phyloP scores from a whole-genome alignment of 805 yeast species.

The Candida ortonii region DNA sequence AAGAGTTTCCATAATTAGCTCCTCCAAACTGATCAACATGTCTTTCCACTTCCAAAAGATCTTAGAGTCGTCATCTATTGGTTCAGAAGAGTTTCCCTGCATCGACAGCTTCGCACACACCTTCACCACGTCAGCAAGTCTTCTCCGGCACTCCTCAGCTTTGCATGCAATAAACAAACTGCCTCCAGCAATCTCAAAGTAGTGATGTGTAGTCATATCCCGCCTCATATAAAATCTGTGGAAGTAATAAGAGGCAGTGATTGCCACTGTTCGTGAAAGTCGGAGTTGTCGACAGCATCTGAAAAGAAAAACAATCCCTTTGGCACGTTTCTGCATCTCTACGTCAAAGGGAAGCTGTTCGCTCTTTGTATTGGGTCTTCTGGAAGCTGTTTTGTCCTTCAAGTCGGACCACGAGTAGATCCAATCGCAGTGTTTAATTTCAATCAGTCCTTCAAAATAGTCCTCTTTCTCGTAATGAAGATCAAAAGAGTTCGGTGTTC shows the following conservation, averaged over 20 bases:
- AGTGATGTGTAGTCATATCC: constrained; percentile 41
- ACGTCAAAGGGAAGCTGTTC: constrained; percentile 33
- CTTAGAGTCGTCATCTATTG: constrained; percentile 43
- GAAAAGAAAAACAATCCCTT: constrained; percentile 47
- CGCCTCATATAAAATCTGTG: constrained; percentile 52
- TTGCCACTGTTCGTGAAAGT: constrained; percentile 45
- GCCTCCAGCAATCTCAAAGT: constrained; percentile 51
- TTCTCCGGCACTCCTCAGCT: constrained; percentile 50
- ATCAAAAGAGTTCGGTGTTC: constrained; percentile 6
- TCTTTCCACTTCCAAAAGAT: constrained; percentile 54
- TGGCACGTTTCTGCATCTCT: constrained; percentile 43
- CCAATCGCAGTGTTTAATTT: constrained; percentile 29
- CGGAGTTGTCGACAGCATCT: constrained; percentile 42
- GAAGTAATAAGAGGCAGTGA: constrained; percentile 46
- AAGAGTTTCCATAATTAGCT: constrained; percentile 40
- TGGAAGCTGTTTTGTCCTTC: constrained; percentile 33
- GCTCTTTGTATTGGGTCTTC: constrained; percentile 24
- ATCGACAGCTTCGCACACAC: constrained; percentile 46
- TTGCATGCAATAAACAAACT: constrained; percentile 51
- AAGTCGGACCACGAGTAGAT: constrained; percentile 25
- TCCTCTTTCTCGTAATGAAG: constrained; percentile 14
- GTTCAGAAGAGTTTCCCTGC: constrained; percentile 35
- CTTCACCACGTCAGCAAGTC: constrained; percentile 47
- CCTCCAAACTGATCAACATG: constrained; percentile 43
- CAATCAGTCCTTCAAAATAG: constrained; percentile 31